phyloP scores from a whole-genome alignment of 2,329 filamentous ascomycete genomes.

The Fusarium brevicatenulatum region DNA sequence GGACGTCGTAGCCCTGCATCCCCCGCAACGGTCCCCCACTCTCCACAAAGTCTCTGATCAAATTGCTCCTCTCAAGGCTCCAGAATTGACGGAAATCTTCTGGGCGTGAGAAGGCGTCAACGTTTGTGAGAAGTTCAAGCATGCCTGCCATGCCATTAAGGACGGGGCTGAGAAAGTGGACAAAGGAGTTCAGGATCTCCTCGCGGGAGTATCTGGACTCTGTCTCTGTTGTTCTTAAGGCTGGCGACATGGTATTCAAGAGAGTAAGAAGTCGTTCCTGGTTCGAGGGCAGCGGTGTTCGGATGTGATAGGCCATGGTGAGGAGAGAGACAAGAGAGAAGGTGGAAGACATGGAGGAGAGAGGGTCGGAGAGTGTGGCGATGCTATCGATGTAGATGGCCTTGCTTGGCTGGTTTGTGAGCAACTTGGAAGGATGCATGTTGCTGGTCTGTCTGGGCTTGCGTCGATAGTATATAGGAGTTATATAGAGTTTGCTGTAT shows the following conservation, averaged over 20 bases:
- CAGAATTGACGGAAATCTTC: slow-evolving; percentile 50
- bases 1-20: slow-evolving; percentile 42
- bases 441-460: slow-evolving; percentile 2
- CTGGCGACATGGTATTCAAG: slow-evolving; percentile 47
- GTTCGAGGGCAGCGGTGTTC: slow-evolving; percentile 38
- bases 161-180: slow-evolving; percentile 46
- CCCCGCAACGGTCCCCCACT: slow-evolving; percentile 39
- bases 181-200: slow-evolving; percentile 47
- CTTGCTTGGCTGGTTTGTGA: slow-evolving; percentile 33
- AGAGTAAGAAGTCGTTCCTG: slow-evolving; percentile 49
- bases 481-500: background rate
- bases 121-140: slow-evolving; percentile 46
- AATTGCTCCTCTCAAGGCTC: slow-evolving; percentile 48
- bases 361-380: slow-evolving; percentile 45
- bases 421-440: slow-evolving; percentile 41
- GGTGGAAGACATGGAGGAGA: slow-evolving; percentile 46
- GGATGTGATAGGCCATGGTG: slow-evolving; percentile 47
- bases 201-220: slow-evolving; percentile 37
- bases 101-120: slow-evolving; percentile 47
- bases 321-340: slow-evolving; percentile 49
- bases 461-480: background rate
- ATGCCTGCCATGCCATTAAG: slow-evolving; percentile 51
- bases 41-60: slow-evolving; percentile 48
- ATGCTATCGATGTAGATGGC: slow-evolving; percentile 45
- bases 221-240: slow-evolving; percentile 20